Percentiles rank a stretch among this genome's conserved stretches.
phyloP scores from a whole-genome alignment of 306 rosid genomes.

The Rosa persica region DNA sequence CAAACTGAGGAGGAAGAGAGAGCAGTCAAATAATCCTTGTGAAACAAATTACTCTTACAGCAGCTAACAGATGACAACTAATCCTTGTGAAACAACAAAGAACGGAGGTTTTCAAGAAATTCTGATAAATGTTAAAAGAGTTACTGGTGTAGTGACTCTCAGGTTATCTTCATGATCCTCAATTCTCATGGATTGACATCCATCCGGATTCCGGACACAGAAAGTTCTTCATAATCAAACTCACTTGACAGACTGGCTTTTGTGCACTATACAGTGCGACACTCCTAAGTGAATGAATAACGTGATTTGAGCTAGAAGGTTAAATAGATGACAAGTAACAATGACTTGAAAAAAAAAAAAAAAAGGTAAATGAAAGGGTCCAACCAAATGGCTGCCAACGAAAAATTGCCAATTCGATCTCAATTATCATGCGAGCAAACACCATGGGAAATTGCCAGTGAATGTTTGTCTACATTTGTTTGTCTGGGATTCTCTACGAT shows the following conservation, averaged over 20 bases:
- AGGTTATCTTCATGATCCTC: neutral
- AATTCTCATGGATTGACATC: neutral
- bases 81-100: neutral
- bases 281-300: neutral
- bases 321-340: neutral
- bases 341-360: neutral
- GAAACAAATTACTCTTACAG: neutral
- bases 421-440: neutral
- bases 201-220: neutral
- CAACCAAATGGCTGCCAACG: neutral
- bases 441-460: neutral
- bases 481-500: neutral
- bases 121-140: neutral
- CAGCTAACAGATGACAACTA: neutral
- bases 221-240: neutral
- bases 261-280: too few species aligned
- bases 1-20: neutral
- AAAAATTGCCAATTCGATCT: neutral
- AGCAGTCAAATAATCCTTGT: neutral
- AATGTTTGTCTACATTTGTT: constrained; percentile 11
- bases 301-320: neutral
- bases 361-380: neutral
- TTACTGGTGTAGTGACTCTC: neutral
- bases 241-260: neutral
- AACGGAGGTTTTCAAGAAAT: neutral